Conservation (phyloP, 1,284 basidiomycete genomes). For the Amylostereum areolatum region DNA sequence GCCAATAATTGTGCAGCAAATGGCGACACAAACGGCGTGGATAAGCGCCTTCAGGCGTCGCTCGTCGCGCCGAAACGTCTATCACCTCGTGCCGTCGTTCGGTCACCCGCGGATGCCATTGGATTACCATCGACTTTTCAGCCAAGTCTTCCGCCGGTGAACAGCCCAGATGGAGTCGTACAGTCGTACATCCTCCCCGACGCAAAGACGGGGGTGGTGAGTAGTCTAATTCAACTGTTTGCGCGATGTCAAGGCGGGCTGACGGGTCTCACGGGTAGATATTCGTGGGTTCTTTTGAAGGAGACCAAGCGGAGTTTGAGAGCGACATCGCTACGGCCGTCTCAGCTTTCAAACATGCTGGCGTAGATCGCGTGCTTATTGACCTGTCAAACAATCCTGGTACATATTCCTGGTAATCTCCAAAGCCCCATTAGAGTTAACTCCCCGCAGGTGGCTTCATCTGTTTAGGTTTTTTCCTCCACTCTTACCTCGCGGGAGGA, state of each 20-base stretch:
- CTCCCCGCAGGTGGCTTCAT: conserved; percentile 44
- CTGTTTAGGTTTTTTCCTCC: conserved; percentile 56
- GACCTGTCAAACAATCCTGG: conserved; percentile 61
- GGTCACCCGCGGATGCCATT: conserved; percentile 25
- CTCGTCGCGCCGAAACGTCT: neutral
- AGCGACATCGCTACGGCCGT: conserved; percentile 42
- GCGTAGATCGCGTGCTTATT: conserved; percentile 46
- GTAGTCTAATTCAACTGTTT: conserved; percentile 15
- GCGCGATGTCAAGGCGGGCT: neutral
- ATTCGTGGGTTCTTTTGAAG: conserved; percentile 55
- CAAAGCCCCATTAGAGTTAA: neutral
- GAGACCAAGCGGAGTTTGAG: conserved; percentile 42
- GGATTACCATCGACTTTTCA: conserved; percentile 46
- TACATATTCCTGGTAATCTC: conserved; percentile 14
- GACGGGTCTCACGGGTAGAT: conserved; percentile 28
- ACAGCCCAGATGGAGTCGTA: conserved; percentile 46
- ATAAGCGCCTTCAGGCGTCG: conserved; percentile 14
- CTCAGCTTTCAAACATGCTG: conserved; percentile 38
- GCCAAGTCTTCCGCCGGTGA: conserved; percentile 39
- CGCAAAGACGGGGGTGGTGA: conserved; percentile 54
- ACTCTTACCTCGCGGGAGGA: conserved; percentile 50
- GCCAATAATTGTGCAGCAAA: conserved; percentile 51
- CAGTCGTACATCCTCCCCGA: conserved; percentile 54
- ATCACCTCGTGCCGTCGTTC: neutral
- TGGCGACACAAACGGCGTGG: conserved; percentile 47